Conservation (phyloP, 2,329 filamentous ascomycete genomes). For the Xylariaceae sp. region DNA sequence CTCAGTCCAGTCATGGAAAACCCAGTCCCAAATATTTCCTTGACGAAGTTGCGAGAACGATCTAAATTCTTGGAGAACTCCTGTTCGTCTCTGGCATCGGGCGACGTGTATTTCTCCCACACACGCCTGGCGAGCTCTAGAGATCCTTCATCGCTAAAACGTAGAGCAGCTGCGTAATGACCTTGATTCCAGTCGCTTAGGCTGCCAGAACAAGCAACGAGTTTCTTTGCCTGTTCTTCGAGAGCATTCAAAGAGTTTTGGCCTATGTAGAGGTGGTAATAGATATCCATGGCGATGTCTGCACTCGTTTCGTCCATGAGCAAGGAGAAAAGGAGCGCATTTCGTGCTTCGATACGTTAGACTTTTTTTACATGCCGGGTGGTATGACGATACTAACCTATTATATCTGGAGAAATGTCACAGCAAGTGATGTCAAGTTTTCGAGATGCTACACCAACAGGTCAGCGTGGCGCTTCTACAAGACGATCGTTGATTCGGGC, state of each 20-base stretch:
- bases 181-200: constrained; percentile 40
- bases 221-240: constrained; percentile 36
- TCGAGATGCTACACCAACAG: constrained; percentile 26
- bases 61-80: neutral
- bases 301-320: constrained; percentile 36
- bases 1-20: constrained; percentile 26
- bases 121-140: constrained; percentile 35
- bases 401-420: constrained; percentile 44
- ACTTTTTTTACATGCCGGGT: no score
- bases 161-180: constrained; percentile 39
- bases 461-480: constrained; percentile 16
- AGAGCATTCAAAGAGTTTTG: constrained; percentile 32
- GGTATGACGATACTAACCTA: constrained; percentile 35
- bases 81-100: constrained; percentile 1
- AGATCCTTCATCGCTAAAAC: constrained; percentile 45
- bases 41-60: constrained; percentile 1
- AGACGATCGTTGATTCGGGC: no score
- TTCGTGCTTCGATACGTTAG: constrained; percentile 40
- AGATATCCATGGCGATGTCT: constrained; percentile 47
- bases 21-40: neutral
- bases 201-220: constrained; percentile 34
- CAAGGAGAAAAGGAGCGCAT: constrained; percentile 48
- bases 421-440: constrained; percentile 54
- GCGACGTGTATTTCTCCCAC: constrained; percentile 33
- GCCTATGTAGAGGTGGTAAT: constrained; percentile 49